A percentile compares a stretch with the other conserved stretches of the same genome.
Conservation (phyloP, 495 filamentous ascomycete species). For the Aspergillus mulundensis region DNA sequence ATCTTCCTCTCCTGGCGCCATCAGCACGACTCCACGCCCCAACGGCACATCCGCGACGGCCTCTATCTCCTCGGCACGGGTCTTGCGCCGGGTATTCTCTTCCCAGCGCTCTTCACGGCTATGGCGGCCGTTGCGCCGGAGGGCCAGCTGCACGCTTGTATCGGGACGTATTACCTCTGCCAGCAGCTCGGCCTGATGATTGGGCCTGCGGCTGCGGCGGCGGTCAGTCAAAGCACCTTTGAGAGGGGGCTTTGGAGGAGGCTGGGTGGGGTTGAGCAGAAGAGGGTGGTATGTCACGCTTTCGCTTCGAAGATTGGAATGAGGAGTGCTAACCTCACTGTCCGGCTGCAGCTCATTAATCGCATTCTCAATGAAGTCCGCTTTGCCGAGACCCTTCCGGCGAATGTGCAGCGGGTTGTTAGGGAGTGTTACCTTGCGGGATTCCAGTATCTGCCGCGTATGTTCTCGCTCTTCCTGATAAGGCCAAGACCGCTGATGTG, state of each 20-base stretch:
- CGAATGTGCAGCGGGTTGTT: constrained; percentile 12
- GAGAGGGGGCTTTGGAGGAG: constrained; percentile 8
- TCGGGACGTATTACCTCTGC: constrained; percentile 31
- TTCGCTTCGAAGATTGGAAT: no score
- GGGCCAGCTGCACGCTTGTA: constrained; percentile 19
- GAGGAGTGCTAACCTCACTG: no score
- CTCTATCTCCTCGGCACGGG: constrained; percentile 21
- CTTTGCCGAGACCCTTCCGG: constrained; percentile 16
- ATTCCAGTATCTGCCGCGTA: constrained; percentile 29
- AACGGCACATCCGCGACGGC: constrained; percentile 9
- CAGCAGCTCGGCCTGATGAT: constrained; percentile 36
- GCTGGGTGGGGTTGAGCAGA: constrained; percentile 7
- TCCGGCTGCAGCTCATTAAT: constrained; percentile 20
- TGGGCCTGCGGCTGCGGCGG: constrained; percentile 21
- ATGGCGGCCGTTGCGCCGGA: constrained; percentile 23
- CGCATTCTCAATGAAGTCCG: constrained; percentile 24
- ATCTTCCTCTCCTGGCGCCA: constrained; percentile 27
- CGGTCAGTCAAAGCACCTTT: constrained; percentile 26
- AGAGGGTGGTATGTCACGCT: constrained; percentile 10
- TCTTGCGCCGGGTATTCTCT: constrained; percentile 23
- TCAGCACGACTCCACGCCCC: constrained; percentile 13
- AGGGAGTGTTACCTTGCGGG: constrained; percentile 22
- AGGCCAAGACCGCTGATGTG: not conserved
- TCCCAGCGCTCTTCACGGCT: constrained; percentile 31
- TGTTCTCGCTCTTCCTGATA: not conserved